phyloP scores from a whole-genome alignment of 2,329 filamentous ascomycete species.

The Passalora sequoiae region DNA sequence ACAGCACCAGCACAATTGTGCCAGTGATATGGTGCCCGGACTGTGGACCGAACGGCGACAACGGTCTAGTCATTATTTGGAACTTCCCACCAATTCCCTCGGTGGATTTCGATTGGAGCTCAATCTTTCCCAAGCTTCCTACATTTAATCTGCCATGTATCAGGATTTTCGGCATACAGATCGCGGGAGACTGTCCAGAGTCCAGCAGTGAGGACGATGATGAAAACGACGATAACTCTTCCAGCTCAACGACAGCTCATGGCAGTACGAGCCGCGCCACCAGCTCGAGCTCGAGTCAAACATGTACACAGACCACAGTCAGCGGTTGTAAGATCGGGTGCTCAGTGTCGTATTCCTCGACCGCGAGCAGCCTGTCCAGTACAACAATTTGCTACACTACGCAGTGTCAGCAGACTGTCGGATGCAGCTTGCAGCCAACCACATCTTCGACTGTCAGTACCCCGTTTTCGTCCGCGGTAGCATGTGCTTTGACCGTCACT shows the following conservation, averaged over 20 bases:
- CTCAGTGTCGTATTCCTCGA: slow-evolving; percentile 8
- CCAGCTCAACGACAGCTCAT: not conserved
- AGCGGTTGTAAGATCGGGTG: slow-evolving; percentile 13
- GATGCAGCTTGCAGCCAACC: slow-evolving; percentile 4
- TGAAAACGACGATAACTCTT: slow-evolving; percentile 3
- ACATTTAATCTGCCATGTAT: slow-evolving; percentile 13
- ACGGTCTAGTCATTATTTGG: slow-evolving; percentile 9
- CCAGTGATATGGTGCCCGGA: slow-evolving; percentile 9
- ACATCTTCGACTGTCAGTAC: slow-evolving; percentile 8
- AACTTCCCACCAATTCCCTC: slow-evolving; percentile 9
- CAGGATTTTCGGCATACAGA: slow-evolving; percentile 10
- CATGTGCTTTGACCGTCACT: not conserved
- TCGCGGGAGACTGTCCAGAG: slow-evolving; percentile 11
- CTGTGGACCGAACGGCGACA: slow-evolving; percentile 1
- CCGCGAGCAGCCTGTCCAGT: slow-evolving; percentile 6
- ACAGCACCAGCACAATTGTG: slow-evolving; percentile 9
- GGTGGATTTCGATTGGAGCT: slow-evolving; percentile 8
- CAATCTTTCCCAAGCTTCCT: slow-evolving; percentile 9
- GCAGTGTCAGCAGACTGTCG: slow-evolving; percentile 5
- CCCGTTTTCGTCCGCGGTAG: not conserved
- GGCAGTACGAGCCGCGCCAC: slow-evolving; percentile 1
- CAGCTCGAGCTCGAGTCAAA: not conserved
- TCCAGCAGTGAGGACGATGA: slow-evolving; percentile 6
- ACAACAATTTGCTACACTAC: slow-evolving; percentile 13
- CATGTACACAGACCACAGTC: slow-evolving; percentile 7